Conservation (phyloP, 129 eudicot species). For the Lonicera japonica region DNA sequence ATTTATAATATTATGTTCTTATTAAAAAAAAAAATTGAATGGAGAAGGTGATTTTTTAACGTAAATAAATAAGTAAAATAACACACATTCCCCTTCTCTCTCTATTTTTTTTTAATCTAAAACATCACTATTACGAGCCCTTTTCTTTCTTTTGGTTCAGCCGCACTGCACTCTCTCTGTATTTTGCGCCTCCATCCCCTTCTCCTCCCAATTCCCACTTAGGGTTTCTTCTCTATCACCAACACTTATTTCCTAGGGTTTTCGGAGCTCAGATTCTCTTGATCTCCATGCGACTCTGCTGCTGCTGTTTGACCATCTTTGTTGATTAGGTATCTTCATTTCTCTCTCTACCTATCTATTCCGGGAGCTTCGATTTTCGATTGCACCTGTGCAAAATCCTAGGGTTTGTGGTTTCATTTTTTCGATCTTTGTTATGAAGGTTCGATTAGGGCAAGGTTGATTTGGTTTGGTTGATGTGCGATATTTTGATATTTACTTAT, state of each 20-base stretch:
- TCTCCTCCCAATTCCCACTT: conserved; percentile 9
- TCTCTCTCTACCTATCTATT: background rate
- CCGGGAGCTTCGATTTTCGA: conserved; percentile 9
- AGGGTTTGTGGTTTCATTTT: background rate
- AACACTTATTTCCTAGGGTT: conserved; percentile 15
- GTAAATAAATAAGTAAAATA: too few relatives aligned
- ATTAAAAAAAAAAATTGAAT: too few relatives aligned
- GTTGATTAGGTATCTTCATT: conserved; percentile 30
- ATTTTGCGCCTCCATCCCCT: too few relatives aligned
- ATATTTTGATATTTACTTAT: background rate
- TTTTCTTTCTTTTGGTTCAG: conserved; percentile 12
- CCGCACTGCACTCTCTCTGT: conserved; percentile 5
- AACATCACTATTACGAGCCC: conserved; percentile 25
- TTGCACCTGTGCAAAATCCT: background rate
- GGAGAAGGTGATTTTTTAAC: too few relatives aligned
- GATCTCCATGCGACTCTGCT: conserved; percentile 33
- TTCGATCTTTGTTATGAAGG: conserved; percentile 21
- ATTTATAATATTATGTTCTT: too few relatives aligned
- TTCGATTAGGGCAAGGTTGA: conserved; percentile 39
- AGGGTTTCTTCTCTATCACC: conserved; percentile 28
- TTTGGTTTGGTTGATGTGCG: background rate
- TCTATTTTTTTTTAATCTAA: conserved; percentile 12
- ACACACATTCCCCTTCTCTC: background rate
- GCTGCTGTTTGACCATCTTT: conserved; percentile 72
- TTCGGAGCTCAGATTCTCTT: conserved; percentile 49